Evolutionary conservation across 495 filamentous ascomycete genomes (phyloP).

Genomic region (Penicillium subrubescens): DNA sequence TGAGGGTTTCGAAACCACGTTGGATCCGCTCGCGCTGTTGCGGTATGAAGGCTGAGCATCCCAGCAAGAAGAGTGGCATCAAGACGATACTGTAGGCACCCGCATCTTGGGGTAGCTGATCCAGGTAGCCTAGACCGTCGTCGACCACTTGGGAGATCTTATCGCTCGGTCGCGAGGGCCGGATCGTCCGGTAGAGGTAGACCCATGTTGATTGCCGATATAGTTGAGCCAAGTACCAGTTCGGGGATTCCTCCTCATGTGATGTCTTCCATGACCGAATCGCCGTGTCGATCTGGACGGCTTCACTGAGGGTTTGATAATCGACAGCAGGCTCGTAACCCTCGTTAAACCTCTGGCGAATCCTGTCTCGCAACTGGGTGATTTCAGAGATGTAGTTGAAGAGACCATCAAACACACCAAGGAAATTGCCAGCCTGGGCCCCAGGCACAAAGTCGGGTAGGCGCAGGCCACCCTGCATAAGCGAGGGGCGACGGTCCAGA

Average conservation of each 20-base stretch:
- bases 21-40: conserved; percentile 70
- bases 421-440: conserved; percentile 68
- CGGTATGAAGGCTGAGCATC: conserved; percentile 76
- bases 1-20: conserved; percentile 66
- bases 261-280: conserved; percentile 76
- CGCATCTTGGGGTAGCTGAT: conserved; percentile 62
- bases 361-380: conserved; percentile 73
- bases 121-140: conserved; percentile 67
- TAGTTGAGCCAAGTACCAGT: conserved; percentile 75
- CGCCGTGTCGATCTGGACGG: conserved; percentile 73
- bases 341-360: conserved; percentile 65
- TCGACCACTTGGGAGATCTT: conserved; percentile 77
- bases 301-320: conserved; percentile 72
- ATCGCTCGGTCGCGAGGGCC: conserved; percentile 67
- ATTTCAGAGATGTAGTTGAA: conserved; percentile 82
- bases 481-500: conserved; percentile 56
- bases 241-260: conserved; percentile 68
- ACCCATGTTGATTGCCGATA: conserved; percentile 93
- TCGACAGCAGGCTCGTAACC: conserved; percentile 72
- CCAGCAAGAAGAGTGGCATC: conserved; percentile 85
- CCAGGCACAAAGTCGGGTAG: conserved; percentile 74
- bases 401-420: conserved; percentile 86
- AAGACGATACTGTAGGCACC: conserved; percentile 79
- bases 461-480: conserved; percentile 62
- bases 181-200: conserved; percentile 83